phyloP scores from a whole-genome alignment of 2,329 filamentous ascomycete genomes.

The Penicillium brasilianum region DNA sequence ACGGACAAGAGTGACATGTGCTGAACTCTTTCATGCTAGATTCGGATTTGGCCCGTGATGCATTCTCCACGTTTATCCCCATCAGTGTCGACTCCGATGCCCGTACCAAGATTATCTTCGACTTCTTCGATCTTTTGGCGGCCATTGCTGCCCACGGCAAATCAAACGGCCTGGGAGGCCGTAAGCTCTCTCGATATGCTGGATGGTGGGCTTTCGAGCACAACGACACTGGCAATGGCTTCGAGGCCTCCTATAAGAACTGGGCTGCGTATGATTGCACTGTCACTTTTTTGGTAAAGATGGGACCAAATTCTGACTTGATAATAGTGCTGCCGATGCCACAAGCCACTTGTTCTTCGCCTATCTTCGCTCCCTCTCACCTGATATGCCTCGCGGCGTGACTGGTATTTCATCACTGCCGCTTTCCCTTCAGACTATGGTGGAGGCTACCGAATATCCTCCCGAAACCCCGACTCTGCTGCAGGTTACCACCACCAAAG shows the following conservation, averaged over 20 bases:
- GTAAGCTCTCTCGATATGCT: constrained; percentile 92
- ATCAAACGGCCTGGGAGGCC: constrained; percentile 86
- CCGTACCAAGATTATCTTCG: constrained; percentile 85
- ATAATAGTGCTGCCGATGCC: constrained; percentile 81
- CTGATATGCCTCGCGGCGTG: constrained; percentile 70
- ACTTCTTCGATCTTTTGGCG: constrained; percentile 93
- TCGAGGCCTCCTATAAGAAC: constrained; percentile 89
- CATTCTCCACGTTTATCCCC: constrained; percentile 95
- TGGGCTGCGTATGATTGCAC: constrained; percentile 72
- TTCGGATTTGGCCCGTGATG: constrained; percentile 86
- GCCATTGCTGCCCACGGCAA: constrained; percentile 93
- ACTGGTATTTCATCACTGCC: constrained; percentile 85
- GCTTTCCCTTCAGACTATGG: constrained; percentile 84
- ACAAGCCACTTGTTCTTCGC: constrained; percentile 98
- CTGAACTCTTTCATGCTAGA: constrained; percentile 59
- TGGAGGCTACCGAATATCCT: constrained; percentile 93
- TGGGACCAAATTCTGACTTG: constrained; percentile 35
- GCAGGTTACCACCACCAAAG: constrained; percentile 80
- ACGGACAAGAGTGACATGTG: constrained; percentile 20
- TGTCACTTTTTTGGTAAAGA: background rate
- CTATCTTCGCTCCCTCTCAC: constrained; percentile 86
- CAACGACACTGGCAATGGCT: constrained; percentile 82
- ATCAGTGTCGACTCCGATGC: constrained; percentile 88
- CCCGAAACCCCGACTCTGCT: constrained; percentile 77
- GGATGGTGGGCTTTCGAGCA: constrained; percentile 99